phyloP scores from a whole-genome alignment of 139 green algal genomes.

The Ostreobium quekettii region DNA sequence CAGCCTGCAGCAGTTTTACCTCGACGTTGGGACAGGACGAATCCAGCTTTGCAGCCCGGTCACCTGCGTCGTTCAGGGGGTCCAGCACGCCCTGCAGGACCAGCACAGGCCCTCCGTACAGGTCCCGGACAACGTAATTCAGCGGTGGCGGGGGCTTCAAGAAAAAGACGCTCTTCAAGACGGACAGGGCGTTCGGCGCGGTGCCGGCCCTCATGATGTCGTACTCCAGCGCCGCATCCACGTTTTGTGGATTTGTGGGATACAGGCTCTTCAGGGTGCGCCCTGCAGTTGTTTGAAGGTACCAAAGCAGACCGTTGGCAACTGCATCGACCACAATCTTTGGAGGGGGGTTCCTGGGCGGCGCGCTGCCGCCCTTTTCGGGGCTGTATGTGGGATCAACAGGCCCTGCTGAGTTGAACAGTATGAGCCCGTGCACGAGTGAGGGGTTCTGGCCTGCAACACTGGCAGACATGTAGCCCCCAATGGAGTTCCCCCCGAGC shows the following conservation, averaged over 20 bases:
- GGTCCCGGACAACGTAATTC: slow-evolving; percentile 65
- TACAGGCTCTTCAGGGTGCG: slow-evolving; percentile 63
- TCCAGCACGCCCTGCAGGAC: slow-evolving; percentile 69
- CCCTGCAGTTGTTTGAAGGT: slow-evolving; percentile 49
- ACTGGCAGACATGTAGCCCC: slow-evolving; percentile 68
- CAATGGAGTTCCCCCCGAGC: slow-evolving; percentile 93
- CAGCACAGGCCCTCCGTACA: slow-evolving; percentile 54
- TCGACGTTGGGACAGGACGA: slow-evolving; percentile 31
- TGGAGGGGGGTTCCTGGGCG: slow-evolving; percentile 27
- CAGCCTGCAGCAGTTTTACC: slow-evolving; percentile 29
- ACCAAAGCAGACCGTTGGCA: slow-evolving; percentile 43
- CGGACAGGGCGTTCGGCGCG: slow-evolving; percentile 43
- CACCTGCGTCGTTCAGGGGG: slow-evolving; percentile 70
- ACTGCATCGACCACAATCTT: slow-evolving; percentile 23
- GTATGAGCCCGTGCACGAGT: slow-evolving; percentile 51
- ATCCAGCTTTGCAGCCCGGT: slow-evolving; percentile 41
- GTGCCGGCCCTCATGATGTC: slow-evolving; percentile 74
- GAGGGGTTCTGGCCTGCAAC: slow-evolving; percentile 54
- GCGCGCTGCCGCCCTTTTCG: background rate
- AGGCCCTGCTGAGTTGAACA: slow-evolving; percentile 53
- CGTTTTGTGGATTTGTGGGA: slow-evolving; percentile 48
- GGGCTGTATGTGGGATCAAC: slow-evolving; percentile 45
- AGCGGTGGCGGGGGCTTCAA: slow-evolving; percentile 69
- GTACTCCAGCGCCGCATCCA: slow-evolving; percentile 68
- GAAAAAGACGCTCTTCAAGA: slow-evolving; percentile 79